Conservation (phyloP, 306 rosid genomes). For the Prinsepia uniflora region DNA sequence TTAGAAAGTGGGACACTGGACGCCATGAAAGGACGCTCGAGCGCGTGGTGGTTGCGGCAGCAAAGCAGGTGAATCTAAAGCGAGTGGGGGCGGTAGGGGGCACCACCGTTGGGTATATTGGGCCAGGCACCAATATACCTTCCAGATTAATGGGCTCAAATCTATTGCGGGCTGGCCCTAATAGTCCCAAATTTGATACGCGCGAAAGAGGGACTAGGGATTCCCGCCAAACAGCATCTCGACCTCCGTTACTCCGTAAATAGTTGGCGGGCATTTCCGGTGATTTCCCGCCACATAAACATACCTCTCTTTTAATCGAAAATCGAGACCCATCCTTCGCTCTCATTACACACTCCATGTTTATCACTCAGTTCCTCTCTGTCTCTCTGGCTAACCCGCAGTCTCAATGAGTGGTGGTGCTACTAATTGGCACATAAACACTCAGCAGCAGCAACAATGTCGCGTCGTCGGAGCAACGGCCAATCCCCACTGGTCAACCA, state of each 20-base stretch:
- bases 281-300: slow-evolving; percentile 19
- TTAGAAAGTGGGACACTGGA: too few relatives aligned
- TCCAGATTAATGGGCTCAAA: not conserved
- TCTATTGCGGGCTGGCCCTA: not conserved
- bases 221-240: slow-evolving; percentile 16
- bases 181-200: not conserved
- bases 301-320: not conserved
- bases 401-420: not conserved
- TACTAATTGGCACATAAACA: not conserved
- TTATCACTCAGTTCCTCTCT: not conserved
- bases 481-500: slow-evolving; percentile 70
- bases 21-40: too few relatives aligned
- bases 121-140: not conserved
- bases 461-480: slow-evolving; percentile 69
- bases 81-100: not conserved
- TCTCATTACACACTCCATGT: not conserved
- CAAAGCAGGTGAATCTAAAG: not conserved
- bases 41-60: too few relatives aligned
- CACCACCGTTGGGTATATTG: not conserved
- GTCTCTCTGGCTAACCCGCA: slow-evolving; percentile 4
- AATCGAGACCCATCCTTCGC: not conserved
- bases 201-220: not conserved
- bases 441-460: slow-evolving; percentile 46
- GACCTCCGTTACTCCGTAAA: too few relatives aligned
- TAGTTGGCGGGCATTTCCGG: not conserved